Percentiles rank a stretch among this genome's conserved stretches.
Evolutionary conservation across 2,329 filamentous ascomycete species (phyloP).

Genomic region (Paecilomyces niveus): DNA sequence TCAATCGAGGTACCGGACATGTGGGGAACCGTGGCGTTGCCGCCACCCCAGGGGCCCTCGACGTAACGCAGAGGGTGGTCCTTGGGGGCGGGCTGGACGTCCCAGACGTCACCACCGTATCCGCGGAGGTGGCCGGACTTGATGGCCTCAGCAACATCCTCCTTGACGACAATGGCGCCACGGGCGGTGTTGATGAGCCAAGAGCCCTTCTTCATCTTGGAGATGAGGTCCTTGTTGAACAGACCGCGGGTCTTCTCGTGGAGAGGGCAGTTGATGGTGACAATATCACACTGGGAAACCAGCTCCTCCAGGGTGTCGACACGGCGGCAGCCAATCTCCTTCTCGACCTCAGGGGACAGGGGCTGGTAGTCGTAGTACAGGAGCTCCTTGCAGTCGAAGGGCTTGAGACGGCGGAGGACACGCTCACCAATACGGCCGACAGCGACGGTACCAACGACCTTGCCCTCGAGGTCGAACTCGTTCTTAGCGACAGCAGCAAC

Average conservation of each 20-base stretch:
- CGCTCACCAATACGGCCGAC: conserved; percentile 98
- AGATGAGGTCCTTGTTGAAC: conserved; percentile 97
- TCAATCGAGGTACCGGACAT: conserved; percentile 99
- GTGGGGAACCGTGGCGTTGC: conserved; percentile 98
- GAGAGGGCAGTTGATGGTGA: conserved; percentile 99
- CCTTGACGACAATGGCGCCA: conserved; percentile 98
- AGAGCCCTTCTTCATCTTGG: conserved; percentile 97
- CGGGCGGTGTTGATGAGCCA: conserved; percentile 99
- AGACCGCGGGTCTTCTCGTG: conserved; percentile 95
- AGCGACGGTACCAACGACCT: conserved; percentile 95
- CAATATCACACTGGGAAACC: conserved; percentile 86
- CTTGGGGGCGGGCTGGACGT: conserved; percentile 90
- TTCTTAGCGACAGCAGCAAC: conserved; percentile 96
- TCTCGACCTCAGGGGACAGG: conserved; percentile 73
- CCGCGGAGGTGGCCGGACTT: conserved; percentile 67
- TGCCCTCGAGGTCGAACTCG: conserved; percentile 94
- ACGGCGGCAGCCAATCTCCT: conserved; percentile 89
- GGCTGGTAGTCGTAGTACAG: conserved; percentile 99
- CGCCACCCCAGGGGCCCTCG: conserved; percentile 90
- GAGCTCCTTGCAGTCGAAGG: conserved; percentile 99
- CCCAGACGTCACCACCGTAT: conserved; percentile 60
- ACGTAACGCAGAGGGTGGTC: conserved; percentile 90
- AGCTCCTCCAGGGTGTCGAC: conserved; percentile 89
- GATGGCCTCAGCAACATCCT: conserved; percentile 91
- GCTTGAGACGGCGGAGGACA: conserved; percentile 88